A percentile compares a stretch with the other conserved stretches of the same genome.
phyloP scores from a whole-genome alignment of 257 asterid species.

The Rauvolfia tetraphylla region DNA sequence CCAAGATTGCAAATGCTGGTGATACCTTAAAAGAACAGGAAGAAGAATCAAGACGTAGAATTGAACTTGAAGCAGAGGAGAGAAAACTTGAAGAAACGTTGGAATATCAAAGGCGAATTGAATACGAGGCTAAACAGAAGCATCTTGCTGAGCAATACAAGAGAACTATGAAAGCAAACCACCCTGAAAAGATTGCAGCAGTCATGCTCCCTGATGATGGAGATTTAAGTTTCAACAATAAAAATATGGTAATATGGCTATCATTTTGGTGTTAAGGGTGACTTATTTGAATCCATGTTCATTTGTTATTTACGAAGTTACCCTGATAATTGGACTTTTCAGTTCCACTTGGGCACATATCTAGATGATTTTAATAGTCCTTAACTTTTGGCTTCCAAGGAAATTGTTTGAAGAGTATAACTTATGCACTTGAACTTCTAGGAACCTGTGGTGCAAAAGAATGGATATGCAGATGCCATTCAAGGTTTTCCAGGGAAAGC shows the following conservation, averaged over 20 bases:
- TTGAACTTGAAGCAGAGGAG: constrained; percentile 97
- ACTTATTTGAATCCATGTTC: neutral
- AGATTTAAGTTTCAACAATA: constrained; percentile 30
- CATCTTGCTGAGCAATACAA: constrained; percentile 78
- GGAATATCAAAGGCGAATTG: constrained; percentile 91
- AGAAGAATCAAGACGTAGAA: constrained; percentile 63
- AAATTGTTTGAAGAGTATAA: constrained; percentile 5
- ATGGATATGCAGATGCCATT: constrained; percentile 28
- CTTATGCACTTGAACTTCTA: constrained; percentile 21
- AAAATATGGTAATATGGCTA: constrained; percentile 40
- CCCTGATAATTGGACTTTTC: constrained; percentile 3
- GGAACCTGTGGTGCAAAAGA: constrained; percentile 44
- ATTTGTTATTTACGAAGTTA: constrained; percentile 1
- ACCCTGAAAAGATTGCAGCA: constrained; percentile 36
- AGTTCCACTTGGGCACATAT: neutral
- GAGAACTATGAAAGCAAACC: constrained; percentile 24
- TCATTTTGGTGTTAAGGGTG: constrained; percentile 7
- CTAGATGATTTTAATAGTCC: too few relatives aligned
- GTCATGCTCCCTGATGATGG: constrained; percentile 28
- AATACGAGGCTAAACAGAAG: constrained; percentile 91
- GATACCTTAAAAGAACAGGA: constrained; percentile 49
- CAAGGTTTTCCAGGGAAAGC: constrained; percentile 34
- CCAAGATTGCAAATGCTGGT: constrained; percentile 38
- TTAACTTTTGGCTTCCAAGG: neutral
- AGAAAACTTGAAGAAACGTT: constrained; percentile 97